Evolutionary conservation across 805 yeast genomes (phyloP), one percentile per base, ranked within the genome.

Genomic region (Yarrowia bubula): DNA sequence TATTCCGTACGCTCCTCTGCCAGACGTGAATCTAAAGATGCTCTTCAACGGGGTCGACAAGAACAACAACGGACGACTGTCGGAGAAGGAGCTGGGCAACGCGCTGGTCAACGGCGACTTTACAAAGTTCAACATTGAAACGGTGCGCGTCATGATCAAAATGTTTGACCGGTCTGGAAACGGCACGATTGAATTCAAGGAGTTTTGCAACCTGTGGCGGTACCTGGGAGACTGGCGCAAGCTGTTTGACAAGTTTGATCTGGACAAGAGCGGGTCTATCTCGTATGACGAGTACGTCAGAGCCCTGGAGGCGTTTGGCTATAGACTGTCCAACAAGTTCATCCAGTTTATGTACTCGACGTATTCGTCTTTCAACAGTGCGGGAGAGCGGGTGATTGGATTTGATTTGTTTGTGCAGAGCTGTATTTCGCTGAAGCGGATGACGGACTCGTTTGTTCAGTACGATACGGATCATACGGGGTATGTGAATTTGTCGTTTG

Each of bases 371-470:
- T 53, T 69, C 37, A 71, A 71, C 67, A 68, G 75, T 18, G 35
- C 67, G 15, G 76, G 75, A 43, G 71, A 67, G 46, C 73, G 72
- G 18, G 73, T 72, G 46, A 77, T 90, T 75, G 85, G 88, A 66
- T 90, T 90, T 74, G 96, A 90, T 73, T 81, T 85, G 74, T 90
- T 90, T 75, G 91, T 90, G 31, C 96, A 90, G 73, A 81, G 89
- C 64, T 80, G 90, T 69, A 88, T 90, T 15, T 88, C 90, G 81
- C 78, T 90, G 69, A 81, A 90, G 72, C 83, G 90, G 68, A 81
- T 89, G 68, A 89, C 96, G 0, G 92, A 88, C 71, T 80, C 87
- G 13, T 90, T 90, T 78, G 88, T 89, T 71, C 86, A 86, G 72
- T 89, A 83, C 73, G 96, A 90, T 73, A 77, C 80, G 11, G 91